These are phyloP conservation scores for Vaccinium vitisidaea DNA, from an alignment of 148 eudicot genomes.

Conservation along the genomic window DNA sequence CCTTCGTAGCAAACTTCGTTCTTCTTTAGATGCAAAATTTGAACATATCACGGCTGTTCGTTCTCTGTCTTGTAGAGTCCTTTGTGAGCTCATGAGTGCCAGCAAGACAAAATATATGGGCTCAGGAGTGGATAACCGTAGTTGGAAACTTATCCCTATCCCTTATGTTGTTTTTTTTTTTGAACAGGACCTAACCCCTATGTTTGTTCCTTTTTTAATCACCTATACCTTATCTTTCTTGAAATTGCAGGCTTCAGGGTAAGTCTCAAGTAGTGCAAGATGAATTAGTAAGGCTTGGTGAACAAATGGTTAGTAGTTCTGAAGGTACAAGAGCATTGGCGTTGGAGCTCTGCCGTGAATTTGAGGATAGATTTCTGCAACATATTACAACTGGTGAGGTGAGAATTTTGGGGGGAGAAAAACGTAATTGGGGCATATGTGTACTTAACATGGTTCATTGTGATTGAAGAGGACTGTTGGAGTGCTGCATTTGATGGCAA, in stretches of 20 bases:
- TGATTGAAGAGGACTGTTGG: neutral
- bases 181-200: neutral
- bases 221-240: neutral
- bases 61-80: neutral
- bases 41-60: neutral
- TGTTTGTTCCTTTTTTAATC: neutral
- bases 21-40: neutral
- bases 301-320: conserved; percentile 79
- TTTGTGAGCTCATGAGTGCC: neutral
- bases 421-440: neutral
- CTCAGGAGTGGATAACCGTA: neutral
- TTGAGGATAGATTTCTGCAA: conserved; percentile 91
- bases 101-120: neutral
- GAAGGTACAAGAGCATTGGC: conserved; percentile 99
- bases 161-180: neutral
- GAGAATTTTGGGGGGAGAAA: conserved; percentile 13
- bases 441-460: neutral
- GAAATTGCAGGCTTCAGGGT: conserved; percentile 80
- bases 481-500: neutral
- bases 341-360: conserved; percentile 97
- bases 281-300: conserved; percentile 92
- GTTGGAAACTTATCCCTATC: neutral
- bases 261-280: conserved; percentile 93
- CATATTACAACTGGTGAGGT: conserved; percentile 97
- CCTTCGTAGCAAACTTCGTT: neutral